Conservation (phyloP, 805 yeast species). For the Pichia thaimueangensis region DNA sequence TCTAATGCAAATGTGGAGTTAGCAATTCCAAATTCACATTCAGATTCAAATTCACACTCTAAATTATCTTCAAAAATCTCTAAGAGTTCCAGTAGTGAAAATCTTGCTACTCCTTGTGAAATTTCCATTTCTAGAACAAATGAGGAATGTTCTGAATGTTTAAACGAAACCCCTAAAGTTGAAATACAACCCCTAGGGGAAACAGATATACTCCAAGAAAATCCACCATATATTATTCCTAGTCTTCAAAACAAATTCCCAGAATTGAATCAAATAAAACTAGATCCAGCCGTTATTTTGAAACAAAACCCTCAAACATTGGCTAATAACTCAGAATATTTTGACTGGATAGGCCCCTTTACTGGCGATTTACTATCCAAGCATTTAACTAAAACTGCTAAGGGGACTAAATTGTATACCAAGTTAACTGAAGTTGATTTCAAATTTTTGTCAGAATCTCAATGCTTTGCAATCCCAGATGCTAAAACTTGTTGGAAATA, state of each 20-base stretch:
- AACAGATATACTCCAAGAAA: background rate
- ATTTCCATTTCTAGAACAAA: background rate
- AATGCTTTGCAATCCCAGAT: constrained; percentile 67
- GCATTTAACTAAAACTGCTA: background rate
- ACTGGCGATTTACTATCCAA: constrained; percentile 25
- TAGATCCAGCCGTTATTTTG: constrained; percentile 21
- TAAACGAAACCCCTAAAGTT: too few relatives aligned
- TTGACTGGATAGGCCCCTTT: constrained; percentile 16
- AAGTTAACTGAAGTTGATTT: constrained; percentile 17
- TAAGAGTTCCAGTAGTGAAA: background rate
- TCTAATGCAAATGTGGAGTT: constrained; percentile 11
- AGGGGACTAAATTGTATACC: background rate
- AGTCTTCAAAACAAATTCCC: constrained; percentile 22
- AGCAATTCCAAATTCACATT: background rate
- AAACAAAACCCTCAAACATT: constrained; percentile 9
- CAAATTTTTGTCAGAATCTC: constrained; percentile 27
- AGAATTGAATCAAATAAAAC: constrained; percentile 15
- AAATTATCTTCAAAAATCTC: too few relatives aligned
- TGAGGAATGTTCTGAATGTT: background rate
- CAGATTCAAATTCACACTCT: background rate
- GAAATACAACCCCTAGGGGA: background rate
- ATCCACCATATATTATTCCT: background rate
- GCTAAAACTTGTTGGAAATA: constrained; percentile 52
- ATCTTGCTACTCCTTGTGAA: background rate
- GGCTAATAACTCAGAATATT: background rate